A percentile compares a stretch with the other conserved stretches of the same genome.
phyloP scores from a whole-genome alignment of 345 rosid genomes.

The Sonneratia alba region DNA sequence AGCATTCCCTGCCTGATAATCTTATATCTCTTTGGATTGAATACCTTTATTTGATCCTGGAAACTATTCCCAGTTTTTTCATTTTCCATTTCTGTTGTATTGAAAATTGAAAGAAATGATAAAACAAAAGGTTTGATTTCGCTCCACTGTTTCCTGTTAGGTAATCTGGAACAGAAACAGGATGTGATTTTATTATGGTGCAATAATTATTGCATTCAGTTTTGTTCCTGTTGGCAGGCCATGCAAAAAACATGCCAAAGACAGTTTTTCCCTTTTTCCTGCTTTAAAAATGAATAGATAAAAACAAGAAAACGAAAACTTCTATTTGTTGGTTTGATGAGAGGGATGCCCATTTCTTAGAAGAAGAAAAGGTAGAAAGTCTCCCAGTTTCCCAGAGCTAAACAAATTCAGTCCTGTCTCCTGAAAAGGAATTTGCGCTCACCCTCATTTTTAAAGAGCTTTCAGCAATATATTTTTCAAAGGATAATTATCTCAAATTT shows the following conservation, averaged over 20 bases:
- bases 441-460: neutral
- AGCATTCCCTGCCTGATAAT: neutral
- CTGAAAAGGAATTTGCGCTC: neutral
- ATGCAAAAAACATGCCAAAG: neutral
- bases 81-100: neutral
- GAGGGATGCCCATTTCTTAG: neutral
- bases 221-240: neutral
- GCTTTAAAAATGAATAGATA: neutral
- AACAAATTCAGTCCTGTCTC: neutral
- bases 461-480: neutral
- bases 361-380: neutral
- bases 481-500: neutral
- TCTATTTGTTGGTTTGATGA: neutral
- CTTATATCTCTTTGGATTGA: neutral
- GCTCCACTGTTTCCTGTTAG: neutral
- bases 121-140: neutral
- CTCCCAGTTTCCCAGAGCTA: neutral
- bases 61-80: neutral
- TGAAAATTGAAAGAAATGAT: neutral
- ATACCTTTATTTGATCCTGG: neutral
- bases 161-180: neutral
- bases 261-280: neutral
- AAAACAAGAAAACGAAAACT: neutral
- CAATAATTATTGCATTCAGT: neutral
- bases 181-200: neutral